phyloP scores from a whole-genome alignment of 2,329 filamentous ascomycete genomes.

The Pyricularia sp. region DNA sequence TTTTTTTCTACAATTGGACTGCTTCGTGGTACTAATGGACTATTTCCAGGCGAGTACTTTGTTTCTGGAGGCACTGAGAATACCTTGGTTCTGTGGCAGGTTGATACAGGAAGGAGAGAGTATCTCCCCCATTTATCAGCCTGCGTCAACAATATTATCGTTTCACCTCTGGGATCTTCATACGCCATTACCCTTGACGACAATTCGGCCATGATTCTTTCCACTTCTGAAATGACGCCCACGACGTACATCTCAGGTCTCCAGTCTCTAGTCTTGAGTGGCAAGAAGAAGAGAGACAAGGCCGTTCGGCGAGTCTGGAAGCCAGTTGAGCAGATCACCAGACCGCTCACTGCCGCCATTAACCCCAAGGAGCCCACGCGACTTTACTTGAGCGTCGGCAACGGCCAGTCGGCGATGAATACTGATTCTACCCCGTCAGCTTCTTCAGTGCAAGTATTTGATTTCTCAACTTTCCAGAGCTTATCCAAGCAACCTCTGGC shows the following conservation, averaged over 20 bases:
- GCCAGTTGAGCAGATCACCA: slow-evolving; percentile 26
- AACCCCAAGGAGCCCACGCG: slow-evolving; percentile 49
- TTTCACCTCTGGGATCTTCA: slow-evolving; percentile 66
- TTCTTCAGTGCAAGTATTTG: slow-evolving; percentile 67
- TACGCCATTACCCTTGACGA: slow-evolving; percentile 81
- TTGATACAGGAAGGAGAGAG: slow-evolving; percentile 72
- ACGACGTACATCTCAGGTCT: slow-evolving; percentile 75
- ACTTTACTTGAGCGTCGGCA: slow-evolving; percentile 55
- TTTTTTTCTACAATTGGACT: not conserved
- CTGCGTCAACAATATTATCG: slow-evolving; percentile 68
- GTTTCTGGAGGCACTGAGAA: slow-evolving; percentile 88
- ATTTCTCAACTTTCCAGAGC: slow-evolving; percentile 66
- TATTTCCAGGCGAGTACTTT: slow-evolving; percentile 65
- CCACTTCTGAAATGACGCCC: slow-evolving; percentile 77
- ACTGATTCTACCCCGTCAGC: slow-evolving; percentile 35
- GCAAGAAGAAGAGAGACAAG: slow-evolving; percentile 36
- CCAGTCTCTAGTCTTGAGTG: slow-evolving; percentile 47
- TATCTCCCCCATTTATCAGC: slow-evolving; percentile 84
- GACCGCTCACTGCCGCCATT: slow-evolving; percentile 46
- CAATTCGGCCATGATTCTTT: slow-evolving; percentile 83
- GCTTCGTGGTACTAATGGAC: slow-evolving; percentile 12
- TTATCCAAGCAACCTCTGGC: slow-evolving; percentile 79
- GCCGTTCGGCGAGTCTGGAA: slow-evolving; percentile 39
- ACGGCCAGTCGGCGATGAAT: slow-evolving; percentile 42
- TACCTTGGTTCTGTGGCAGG: slow-evolving; percentile 82